Evolutionary conservation across 2,329 filamentous ascomycete species (phyloP), one percentile per base, ranked within the genome.

Genomic region (Lasiodiplodia sp.): DNA sequence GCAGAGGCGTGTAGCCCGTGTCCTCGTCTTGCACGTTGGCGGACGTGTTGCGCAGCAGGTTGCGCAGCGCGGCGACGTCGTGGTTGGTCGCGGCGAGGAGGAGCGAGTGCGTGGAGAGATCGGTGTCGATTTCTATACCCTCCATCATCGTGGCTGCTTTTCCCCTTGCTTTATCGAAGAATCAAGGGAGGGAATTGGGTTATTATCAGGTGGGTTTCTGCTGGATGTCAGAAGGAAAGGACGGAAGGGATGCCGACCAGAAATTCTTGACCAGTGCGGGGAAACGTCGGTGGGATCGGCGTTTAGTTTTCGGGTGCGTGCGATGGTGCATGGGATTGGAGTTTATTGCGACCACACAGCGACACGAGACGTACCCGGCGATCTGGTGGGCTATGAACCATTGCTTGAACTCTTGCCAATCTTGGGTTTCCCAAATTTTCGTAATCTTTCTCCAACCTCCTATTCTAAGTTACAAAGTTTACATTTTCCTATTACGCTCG

Each of bases 1-100:
- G 96, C 16, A 98, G 86, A 11, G 95, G 94, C 10, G 94, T 94
- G 79, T 91, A 93, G 70, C 93, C 92, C 0, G 94, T 97, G 70
- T 91, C 89, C 6, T 91, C 87, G 76, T 98, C 95, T 79, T 95
- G 93, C 4, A 91, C 89, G 78, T 91, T 94, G 38, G 83, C 92
- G 82, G 82, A 90, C 60, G 83, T 82, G 65, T 82, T 85, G 74
- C 87, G 85, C 70, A 96, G 87, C 8, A 97, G 86, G 68, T 86
- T 86, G 77, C 90, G 90, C 52, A 97, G 86, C 62, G 86, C 85
- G 44, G 86, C 79, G 70, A 90, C 80, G 78, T 97, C 86, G 79
- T 92, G 90, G 72, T 90, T 85, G 5, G 89, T 85, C 44, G 90
- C 86, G 25, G 89, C 88, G 58, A 91, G 86, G 66, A 92, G 86